A percentile compares a stretch with the other conserved stretches of the same genome.
These are phyloP conservation scores for Alternaria angustiovoidea DNA, from an alignment of 2,329 filamentous ascomycete species.

Conservation along the genomic window DNA sequence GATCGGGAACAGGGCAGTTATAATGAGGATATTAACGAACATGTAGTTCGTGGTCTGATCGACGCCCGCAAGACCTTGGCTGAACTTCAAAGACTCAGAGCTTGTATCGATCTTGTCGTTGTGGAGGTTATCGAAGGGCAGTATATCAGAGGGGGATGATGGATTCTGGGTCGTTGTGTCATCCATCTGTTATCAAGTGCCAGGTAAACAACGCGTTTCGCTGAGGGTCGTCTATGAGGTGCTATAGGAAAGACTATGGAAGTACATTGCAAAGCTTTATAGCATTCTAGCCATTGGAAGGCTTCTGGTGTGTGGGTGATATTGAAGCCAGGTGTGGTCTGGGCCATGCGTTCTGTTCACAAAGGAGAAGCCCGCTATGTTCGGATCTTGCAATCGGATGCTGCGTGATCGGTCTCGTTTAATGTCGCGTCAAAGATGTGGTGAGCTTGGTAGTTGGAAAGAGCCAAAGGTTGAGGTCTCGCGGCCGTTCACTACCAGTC, in stretches of 20 bases:
- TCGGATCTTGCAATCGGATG: neutral
- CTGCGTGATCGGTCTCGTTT: neutral
- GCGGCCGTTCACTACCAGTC: neutral
- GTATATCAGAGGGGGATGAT: neutral
- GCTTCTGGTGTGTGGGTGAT: neutral
- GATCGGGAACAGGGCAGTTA: conserved; percentile 16
- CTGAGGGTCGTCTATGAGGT: neutral
- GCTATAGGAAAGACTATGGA: neutral
- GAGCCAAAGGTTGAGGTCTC: neutral
- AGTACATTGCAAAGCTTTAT: neutral
- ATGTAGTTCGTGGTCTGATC: conserved; percentile 55
- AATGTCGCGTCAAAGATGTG: neutral
- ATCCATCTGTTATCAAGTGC: neutral
- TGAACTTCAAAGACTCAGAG: conserved; percentile 39
- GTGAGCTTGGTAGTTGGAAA: neutral
- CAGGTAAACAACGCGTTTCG: neutral
- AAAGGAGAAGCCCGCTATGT: neutral
- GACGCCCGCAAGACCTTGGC: conserved; percentile 55
- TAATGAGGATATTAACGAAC: conserved; percentile 29
- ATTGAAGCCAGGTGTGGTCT: neutral
- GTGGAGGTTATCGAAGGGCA: conserved; percentile 16
- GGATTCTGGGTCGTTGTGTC: neutral
- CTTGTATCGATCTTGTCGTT: conserved; percentile 13
- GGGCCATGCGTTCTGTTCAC: neutral
- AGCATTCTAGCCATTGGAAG: neutral